Evolutionary conservation across 1,139 yeast species (phyloP).

Genomic region (Pneumocystis wakefieldiae): DNA sequence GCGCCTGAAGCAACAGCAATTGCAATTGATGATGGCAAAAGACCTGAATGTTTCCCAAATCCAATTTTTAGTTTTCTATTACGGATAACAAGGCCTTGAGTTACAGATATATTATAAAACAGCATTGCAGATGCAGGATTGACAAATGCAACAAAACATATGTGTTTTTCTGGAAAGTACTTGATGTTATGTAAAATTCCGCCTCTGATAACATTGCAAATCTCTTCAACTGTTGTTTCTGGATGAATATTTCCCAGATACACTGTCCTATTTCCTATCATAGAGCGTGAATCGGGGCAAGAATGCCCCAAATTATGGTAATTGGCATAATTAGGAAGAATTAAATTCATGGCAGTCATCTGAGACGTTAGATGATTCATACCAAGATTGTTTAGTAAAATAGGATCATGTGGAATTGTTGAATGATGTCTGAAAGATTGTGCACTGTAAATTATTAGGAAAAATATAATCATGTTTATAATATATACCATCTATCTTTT

Average conservation of each 20-base stretch:
- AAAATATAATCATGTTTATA: neutral
- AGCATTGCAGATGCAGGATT: constrained; percentile 90
- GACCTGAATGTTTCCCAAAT: constrained; percentile 94
- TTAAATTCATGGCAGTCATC: neutral
- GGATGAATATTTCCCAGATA: constrained; percentile 79
- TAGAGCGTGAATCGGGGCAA: constrained; percentile 24
- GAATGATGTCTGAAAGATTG: neutral
- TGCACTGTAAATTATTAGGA: neutral
- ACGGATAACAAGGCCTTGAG: constrained; percentile 69
- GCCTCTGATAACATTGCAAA: constrained; percentile 87
- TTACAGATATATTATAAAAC: constrained; percentile 74
- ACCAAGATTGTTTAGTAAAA: neutral
- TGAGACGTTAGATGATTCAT: neutral
- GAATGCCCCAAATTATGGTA: neutral
- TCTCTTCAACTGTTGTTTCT: constrained; percentile 75
- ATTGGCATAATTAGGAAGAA: neutral
- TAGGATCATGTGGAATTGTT: neutral
- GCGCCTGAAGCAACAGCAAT: constrained; percentile 91
- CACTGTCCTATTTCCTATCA: constrained; percentile 81
- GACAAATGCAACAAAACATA: constrained; percentile 82
- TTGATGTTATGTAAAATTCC: constrained; percentile 55
- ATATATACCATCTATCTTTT: constrained; percentile 54
- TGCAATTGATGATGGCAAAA: constrained; percentile 63
- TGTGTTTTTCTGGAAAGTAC: constrained; percentile 63
- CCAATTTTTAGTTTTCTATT: constrained; percentile 74